A percentile compares a stretch with the other conserved stretches of the same genome.
Conservation (phyloP, 768 basidiomycete species). For the Leccinum disarticulatum region DNA sequence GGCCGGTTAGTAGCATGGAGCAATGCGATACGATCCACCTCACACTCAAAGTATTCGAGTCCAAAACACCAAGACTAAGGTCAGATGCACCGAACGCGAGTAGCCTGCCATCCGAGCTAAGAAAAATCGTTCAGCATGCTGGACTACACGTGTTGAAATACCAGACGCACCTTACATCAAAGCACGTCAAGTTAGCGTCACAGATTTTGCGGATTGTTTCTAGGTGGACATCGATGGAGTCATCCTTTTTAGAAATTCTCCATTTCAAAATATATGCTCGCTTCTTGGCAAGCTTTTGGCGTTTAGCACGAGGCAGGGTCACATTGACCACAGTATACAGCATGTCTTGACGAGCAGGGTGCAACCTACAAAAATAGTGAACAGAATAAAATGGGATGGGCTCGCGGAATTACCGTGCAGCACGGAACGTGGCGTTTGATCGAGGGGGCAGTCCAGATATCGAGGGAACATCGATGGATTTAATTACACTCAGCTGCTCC, state of each 20-base stretch:
- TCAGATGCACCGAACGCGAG: slow-evolving; percentile 89
- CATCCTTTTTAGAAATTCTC: slow-evolving; percentile 61
- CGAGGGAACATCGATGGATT: slow-evolving; percentile 55
- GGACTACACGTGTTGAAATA: slow-evolving; percentile 1
- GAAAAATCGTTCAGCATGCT: slow-evolving; percentile 4
- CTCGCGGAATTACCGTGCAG: slow-evolving; percentile 46
- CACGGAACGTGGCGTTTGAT: slow-evolving; percentile 56
- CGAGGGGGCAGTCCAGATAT: slow-evolving; percentile 45
- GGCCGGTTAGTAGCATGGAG: background rate
- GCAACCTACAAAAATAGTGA: slow-evolving; percentile 45
- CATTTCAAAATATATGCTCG: slow-evolving; percentile 71
- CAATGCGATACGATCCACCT: slow-evolving; percentile 22
- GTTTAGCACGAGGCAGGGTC: slow-evolving; percentile 54
- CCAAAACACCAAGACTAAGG: slow-evolving; percentile 79
- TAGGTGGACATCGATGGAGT: slow-evolving; percentile 56
- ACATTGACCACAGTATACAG: slow-evolving; percentile 77
- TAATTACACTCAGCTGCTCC: slow-evolving; percentile 42
- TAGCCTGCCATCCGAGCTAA: slow-evolving; percentile 75
- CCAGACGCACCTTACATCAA: slow-evolving; percentile 75
- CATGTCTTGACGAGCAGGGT: slow-evolving; percentile 48
- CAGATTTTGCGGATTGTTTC: slow-evolving; percentile 70
- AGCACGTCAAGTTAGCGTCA: slow-evolving; percentile 79
- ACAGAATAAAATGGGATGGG: slow-evolving; percentile 1
- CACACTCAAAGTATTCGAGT: slow-evolving; percentile 76
- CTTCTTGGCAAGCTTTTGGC: slow-evolving; percentile 52